Evolutionary conservation across 2,329 filamentous ascomycete genomes (phyloP), one percentile per base, ranked within the genome.

Genomic region (Alternaria brassicicola): DNA sequence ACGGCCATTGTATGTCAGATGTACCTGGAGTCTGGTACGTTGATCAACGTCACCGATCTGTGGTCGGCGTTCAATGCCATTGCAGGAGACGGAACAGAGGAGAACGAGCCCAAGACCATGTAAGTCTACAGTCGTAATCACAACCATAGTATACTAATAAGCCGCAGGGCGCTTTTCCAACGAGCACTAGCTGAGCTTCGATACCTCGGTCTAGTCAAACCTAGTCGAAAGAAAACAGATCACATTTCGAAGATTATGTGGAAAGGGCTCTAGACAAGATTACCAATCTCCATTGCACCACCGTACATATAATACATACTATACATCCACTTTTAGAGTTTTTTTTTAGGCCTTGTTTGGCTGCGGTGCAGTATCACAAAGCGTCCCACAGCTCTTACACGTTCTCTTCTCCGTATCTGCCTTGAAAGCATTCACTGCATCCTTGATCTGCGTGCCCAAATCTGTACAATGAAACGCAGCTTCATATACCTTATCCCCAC

Each of bases 381-480:
- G 67, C 56, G 82, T 81, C 21, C 93, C 93, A 78, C 95, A 99
- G 28, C 82, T 84, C 66, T 83, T 82, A 78, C 95, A 99, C 57
- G 80, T 93, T 76, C 94, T 86, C 78, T 85, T 86, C 59, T 86
- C 82, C 55, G 87, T 84, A 72, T 90, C 87, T 1, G 76, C 84
- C 78, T 88, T 89, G 78, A 98, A 98, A 19, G 82, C 84, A 78
- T 96, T 88, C 35, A 98, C 94, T 7, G 91, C 93, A 51, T 86
- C 86, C 83, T 97, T 98, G 74, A 99, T 94, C 86, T 98, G 95
- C 23, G 90, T 94, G 19, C 94, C 94, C 63, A 98, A 80, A 80
- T 98, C 90, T 31, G 89, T 93, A 77, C 93, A 96, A 76, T 95
- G 88, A 73, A 99, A 98, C 10, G 85, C 82, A 41, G 88, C 90